phyloP scores from a whole-genome alignment of 2,329 filamentous ascomycete genomes.

The Zymoseptoria crescenta region DNA sequence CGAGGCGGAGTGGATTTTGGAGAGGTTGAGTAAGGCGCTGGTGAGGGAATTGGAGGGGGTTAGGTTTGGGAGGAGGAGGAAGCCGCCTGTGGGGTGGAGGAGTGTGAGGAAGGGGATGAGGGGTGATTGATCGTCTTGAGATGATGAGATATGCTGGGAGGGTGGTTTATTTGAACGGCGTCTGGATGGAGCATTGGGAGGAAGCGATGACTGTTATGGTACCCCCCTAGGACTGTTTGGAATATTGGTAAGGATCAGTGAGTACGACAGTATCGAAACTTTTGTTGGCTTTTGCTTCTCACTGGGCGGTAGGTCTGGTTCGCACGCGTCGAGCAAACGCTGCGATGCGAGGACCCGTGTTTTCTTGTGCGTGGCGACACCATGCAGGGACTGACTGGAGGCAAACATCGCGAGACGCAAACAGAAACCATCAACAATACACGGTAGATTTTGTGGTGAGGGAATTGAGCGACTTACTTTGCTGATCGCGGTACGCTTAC shows the following conservation, averaged over 20 bases:
- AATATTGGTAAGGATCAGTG: neutral
- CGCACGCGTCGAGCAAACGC: neutral
- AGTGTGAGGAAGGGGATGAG: constrained; percentile 9
- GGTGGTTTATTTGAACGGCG: neutral
- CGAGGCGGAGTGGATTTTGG: constrained; percentile 67
- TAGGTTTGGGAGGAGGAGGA: constrained; percentile 19
- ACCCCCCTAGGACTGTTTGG: neutral
- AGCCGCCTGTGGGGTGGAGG: constrained; percentile 25
- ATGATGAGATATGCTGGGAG: neutral
- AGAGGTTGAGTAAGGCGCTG: constrained; percentile 53
- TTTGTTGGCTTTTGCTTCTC: neutral
- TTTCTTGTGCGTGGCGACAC: neutral
- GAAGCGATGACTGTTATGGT: neutral
- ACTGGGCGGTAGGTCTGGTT: neutral
- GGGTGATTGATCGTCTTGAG: neutral
- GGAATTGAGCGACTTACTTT: no score
- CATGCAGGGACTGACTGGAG: neutral
- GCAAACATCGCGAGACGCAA: neutral
- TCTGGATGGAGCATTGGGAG: neutral
- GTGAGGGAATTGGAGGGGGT: constrained; percentile 40
- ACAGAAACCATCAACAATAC: neutral
- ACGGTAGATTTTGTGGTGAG: neutral
- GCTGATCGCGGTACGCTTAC: no score
- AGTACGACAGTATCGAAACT: neutral
- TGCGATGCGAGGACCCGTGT: neutral